These are phyloP conservation scores for Rhodotorula mucilaginosa DNA, from an alignment of 1,284 basidiomycete species.

Conservation along the genomic window DNA sequence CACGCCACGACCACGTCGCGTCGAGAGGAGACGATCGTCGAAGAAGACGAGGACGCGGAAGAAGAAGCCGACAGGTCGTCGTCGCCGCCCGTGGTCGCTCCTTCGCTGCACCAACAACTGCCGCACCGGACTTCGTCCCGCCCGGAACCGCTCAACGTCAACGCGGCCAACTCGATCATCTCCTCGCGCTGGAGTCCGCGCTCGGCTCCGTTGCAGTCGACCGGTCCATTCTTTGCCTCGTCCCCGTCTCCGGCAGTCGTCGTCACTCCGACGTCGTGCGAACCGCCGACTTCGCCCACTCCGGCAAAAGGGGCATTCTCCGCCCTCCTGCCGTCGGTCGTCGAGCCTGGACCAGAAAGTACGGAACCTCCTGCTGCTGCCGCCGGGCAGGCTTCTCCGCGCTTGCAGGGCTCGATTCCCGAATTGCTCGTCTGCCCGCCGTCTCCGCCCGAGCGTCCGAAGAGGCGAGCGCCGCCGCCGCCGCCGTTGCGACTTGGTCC, in stretches of 20 bases:
- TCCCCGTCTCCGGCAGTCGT: neutral
- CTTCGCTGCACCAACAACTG: constrained; percentile 6
- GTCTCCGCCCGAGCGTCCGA: constrained; percentile 11
- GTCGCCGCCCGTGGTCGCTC: neutral
- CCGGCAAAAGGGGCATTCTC: neutral
- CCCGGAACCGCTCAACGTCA: constrained; percentile 32
- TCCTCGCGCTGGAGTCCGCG: neutral
- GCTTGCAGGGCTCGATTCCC: constrained; percentile 14
- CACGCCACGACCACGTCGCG: neutral
- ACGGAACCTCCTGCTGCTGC: neutral
- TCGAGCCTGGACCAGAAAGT: neutral
- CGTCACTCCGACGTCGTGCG: neutral
- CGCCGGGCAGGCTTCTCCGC: neutral
- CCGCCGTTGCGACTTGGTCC: neutral
- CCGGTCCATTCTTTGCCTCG: neutral
- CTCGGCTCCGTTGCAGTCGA: constrained; percentile 19
- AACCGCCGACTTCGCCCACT: neutral
- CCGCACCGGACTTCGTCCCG: constrained; percentile 33
- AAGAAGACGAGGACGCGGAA: neutral
- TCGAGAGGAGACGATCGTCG: neutral
- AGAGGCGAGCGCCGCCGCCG: neutral
- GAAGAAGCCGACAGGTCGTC: too few species aligned
- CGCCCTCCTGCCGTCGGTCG: neutral
- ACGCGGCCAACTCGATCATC: constrained; percentile 25
- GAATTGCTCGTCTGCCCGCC: constrained; percentile 28